These are phyloP conservation scores for Allantophomopsis cytisporea DNA, from an alignment of 2,329 filamentous ascomycete genomes.

Conservation along the genomic window DNA sequence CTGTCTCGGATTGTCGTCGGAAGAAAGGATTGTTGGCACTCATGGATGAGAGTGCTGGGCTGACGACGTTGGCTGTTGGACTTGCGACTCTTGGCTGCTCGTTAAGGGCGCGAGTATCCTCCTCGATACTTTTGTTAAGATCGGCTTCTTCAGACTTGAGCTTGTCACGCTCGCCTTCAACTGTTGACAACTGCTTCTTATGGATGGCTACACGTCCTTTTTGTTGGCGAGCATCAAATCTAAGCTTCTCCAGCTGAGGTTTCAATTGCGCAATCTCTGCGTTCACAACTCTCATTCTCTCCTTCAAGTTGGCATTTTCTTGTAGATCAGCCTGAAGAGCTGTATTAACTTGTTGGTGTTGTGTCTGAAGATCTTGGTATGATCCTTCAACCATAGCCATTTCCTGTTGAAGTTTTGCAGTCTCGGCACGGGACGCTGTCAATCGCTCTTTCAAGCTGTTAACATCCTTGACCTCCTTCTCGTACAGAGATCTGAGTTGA, in stretches of 20 bases:
- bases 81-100: constrained; percentile 25
- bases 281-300: constrained; percentile 75
- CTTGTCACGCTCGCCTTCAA: constrained; percentile 79
- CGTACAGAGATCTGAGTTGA: constrained; percentile 78
- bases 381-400: constrained; percentile 71
- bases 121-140: constrained; percentile 48
- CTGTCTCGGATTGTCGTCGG: constrained; percentile 42
- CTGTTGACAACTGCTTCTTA: constrained; percentile 90
- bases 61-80: constrained; percentile 41
- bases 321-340: constrained; percentile 76
- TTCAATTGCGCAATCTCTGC: constrained; percentile 72
- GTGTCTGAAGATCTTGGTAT: constrained; percentile 67
- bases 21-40: constrained; percentile 95
- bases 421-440: constrained; percentile 62
- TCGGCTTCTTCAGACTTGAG: constrained; percentile 67
- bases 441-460: constrained; percentile 77
- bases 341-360: constrained; percentile 63
- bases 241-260: constrained; percentile 85
- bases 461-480: constrained; percentile 83
- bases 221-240: constrained; percentile 83
- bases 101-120: constrained; percentile 36
- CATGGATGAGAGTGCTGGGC: constrained; percentile 52
- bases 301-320: constrained; percentile 76
- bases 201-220: constrained; percentile 96
- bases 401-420: constrained; percentile 71